A percentile compares a stretch with the other conserved stretches of the same genome.
phyloP scores from a whole-genome alignment of 2,329 filamentous ascomycete genomes.

The Mycosphaerella arachidis region DNA sequence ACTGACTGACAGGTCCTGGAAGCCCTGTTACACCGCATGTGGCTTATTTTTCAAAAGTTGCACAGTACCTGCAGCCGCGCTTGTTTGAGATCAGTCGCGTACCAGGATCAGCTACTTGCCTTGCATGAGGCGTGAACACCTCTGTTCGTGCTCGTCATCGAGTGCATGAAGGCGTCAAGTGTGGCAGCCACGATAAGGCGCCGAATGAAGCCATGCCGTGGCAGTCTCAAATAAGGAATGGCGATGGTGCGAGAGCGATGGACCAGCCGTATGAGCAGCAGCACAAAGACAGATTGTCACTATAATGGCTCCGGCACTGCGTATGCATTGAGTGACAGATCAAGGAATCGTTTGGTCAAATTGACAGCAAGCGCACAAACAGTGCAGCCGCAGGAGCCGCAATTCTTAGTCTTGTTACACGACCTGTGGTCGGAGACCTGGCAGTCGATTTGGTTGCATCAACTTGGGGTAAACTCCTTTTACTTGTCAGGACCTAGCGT shows the following conservation, averaged over 20 bases:
- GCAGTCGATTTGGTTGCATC: not conserved
- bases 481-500: no score
- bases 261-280: not conserved
- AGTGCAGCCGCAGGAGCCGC: not conserved
- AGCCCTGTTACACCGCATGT: constrained; percentile 2
- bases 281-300: no score
- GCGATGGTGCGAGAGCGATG: not conserved
- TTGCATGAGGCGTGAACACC: constrained; percentile 9
- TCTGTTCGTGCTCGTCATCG: not conserved
- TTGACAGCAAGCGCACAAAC: not conserved
- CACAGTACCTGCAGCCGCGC: constrained; percentile 12
- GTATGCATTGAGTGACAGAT: no score
- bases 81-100: not conserved
- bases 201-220: not conserved
- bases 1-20: no score
- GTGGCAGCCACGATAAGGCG: constrained; percentile 1
- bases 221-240: not conserved
- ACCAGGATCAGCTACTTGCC: constrained; percentile 2
- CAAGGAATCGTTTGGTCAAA: not conserved
- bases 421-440: not conserved
- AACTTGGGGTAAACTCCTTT: not conserved
- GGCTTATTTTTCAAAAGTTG: constrained; percentile 1
- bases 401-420: not conserved
- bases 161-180: not conserved
- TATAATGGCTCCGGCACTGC: no score